These are phyloP conservation scores for Suillus sp. DNA, from an alignment of 768 basidiomycete species.

Conservation along the genomic window DNA sequence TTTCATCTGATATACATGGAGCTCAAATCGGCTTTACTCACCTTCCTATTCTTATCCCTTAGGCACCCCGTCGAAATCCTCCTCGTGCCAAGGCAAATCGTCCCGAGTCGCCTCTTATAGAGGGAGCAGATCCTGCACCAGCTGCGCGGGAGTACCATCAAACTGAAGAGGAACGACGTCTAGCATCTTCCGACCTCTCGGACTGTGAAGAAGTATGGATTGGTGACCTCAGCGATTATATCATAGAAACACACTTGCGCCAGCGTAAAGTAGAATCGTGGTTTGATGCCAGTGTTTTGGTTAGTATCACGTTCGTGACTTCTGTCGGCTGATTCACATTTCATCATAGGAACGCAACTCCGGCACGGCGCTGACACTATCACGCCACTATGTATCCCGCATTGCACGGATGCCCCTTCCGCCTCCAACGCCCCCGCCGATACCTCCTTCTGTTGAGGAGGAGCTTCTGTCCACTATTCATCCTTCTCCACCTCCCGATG, in stretches of 20 bases:
- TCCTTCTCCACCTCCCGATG: slow-evolving; percentile 38
- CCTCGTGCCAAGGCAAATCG: slow-evolving; percentile 40
- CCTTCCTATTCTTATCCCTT: slow-evolving; percentile 10
- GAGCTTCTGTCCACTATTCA: slow-evolving; percentile 39
- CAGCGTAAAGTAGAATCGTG: slow-evolving; percentile 72
- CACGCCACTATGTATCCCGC: slow-evolving; percentile 41
- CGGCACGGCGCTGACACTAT: slow-evolving; percentile 49
- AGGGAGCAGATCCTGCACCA: slow-evolving; percentile 23
- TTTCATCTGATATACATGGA: slow-evolving; percentile 17
- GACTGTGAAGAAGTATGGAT: slow-evolving; percentile 81
- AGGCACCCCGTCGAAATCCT: slow-evolving; percentile 48
- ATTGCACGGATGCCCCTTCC: slow-evolving; percentile 48
- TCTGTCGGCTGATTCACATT: slow-evolving; percentile 11
- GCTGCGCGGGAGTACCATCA: slow-evolving; percentile 26
- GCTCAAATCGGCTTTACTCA: slow-evolving; percentile 10
- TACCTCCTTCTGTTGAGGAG: slow-evolving; percentile 35
- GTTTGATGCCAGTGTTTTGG: slow-evolving; percentile 69
- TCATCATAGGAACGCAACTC: slow-evolving; percentile 68
- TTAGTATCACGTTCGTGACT: slow-evolving; percentile 35
- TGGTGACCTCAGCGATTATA: slow-evolving; percentile 67
- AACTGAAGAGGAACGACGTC: slow-evolving; percentile 44
- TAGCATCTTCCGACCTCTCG: slow-evolving; percentile 76
- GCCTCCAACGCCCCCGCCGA: slow-evolving; percentile 41
- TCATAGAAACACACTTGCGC: slow-evolving; percentile 70
- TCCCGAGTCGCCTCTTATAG: slow-evolving; percentile 31